Conservation (phyloP, 2,329 filamentous ascomycete genomes). For the Myriosclerotinia scirpicola region DNA sequence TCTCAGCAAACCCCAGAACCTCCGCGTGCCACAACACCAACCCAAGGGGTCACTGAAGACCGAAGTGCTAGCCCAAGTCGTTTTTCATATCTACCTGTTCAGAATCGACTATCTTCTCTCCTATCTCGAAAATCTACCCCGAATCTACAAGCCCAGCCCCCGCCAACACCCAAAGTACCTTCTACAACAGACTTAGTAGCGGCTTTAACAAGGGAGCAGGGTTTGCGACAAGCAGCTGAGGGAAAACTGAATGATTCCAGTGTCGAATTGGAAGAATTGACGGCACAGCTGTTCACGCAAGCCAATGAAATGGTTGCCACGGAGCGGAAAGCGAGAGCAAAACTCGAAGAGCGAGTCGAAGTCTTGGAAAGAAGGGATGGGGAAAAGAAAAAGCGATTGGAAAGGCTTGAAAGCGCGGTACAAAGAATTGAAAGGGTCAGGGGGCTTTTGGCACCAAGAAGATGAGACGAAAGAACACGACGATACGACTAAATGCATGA, state of each 20-base stretch:
- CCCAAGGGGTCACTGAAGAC: constrained; percentile 39
- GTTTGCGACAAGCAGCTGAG: constrained; percentile 67
- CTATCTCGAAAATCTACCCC: constrained; percentile 51
- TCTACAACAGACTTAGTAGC: constrained; percentile 54
- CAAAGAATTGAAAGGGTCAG: constrained; percentile 69
- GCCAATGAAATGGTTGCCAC: constrained; percentile 85
- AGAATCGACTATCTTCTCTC: constrained; percentile 46
- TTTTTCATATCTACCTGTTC: constrained; percentile 37
- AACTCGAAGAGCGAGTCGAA: constrained; percentile 68
- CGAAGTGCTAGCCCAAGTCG: constrained; percentile 34
- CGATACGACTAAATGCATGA: constrained; percentile 12
- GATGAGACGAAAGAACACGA: constrained; percentile 27
- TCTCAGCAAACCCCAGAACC: constrained; percentile 28
- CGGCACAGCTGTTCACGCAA: constrained; percentile 72
- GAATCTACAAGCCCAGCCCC: constrained; percentile 39
- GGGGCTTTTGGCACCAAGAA: constrained; percentile 50
- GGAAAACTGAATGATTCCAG: constrained; percentile 64
- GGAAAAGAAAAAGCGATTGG: constrained; percentile 68
- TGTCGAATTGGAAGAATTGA: constrained; percentile 76
- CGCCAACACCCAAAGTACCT: constrained; percentile 32
- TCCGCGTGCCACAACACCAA: constrained; percentile 18
- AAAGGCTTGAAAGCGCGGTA: constrained; percentile 69
- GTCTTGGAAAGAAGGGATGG: constrained; percentile 67
- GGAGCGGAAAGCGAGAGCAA: constrained; percentile 69
- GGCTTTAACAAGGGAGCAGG: constrained; percentile 65